Evolutionary conservation across 2,329 filamentous ascomycete species (phyloP).

Genomic region (Colletotrichum caudatum): DNA sequence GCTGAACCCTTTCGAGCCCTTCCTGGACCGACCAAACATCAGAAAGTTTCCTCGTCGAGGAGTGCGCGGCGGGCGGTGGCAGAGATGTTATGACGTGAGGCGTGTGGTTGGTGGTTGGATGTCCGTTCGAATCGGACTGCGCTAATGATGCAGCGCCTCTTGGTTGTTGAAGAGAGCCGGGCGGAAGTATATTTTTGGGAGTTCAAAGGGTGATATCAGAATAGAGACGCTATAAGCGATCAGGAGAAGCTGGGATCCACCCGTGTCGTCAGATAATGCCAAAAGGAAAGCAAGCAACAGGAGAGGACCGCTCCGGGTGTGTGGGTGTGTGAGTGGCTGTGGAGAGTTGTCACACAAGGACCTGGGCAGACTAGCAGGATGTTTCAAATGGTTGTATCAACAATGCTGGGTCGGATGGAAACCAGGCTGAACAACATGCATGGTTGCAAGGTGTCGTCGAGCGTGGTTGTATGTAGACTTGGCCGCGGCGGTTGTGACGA

Average conservation of each 20-base stretch:
- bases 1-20: slow-evolving; percentile 40
- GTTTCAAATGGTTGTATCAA: slow-evolving; percentile 47
- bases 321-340: slow-evolving; percentile 40
- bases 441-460: slow-evolving; percentile 40
- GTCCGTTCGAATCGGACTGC: slow-evolving; percentile 23
- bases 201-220: slow-evolving; percentile 32
- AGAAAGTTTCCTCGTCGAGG: slow-evolving; percentile 19
- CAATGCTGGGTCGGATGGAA: slow-evolving; percentile 45
- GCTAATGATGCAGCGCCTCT: slow-evolving; percentile 21
- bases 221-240: slow-evolving; percentile 29
- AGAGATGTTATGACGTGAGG: slow-evolving; percentile 8
- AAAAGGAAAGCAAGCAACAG: slow-evolving; percentile 27
- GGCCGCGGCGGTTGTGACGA: slow-evolving; percentile 15
- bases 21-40: slow-evolving; percentile 40
- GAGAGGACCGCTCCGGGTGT: slow-evolving; percentile 32
- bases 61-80: background rate
- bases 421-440: slow-evolving; percentile 42
- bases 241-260: slow-evolving; percentile 36
- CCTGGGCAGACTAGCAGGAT: slow-evolving; percentile 40
- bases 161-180: slow-evolving; percentile 23
- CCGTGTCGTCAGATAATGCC: slow-evolving; percentile 31
- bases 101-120: slow-evolving; percentile 2
- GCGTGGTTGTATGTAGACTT: slow-evolving; percentile 18
- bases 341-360: slow-evolving; percentile 39
- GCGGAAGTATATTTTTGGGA: slow-evolving; percentile 38